Base-by-base conservation (phyloP, 148 eudicot genomes). In the Camellia sinensis region DNA sequence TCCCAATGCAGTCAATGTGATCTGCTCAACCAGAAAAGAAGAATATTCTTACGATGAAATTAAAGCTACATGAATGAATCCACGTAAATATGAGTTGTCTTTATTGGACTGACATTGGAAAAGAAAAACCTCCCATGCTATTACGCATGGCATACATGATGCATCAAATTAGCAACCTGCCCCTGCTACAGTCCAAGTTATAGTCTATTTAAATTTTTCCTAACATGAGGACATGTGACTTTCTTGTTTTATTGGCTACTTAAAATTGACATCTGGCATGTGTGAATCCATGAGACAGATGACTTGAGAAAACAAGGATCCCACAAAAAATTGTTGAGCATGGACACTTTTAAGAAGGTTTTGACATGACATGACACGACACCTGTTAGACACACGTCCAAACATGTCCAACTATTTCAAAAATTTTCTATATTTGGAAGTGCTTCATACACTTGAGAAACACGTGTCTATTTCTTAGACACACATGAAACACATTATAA, bases 1-100 rank as follows among this genome's bases (percentile, higher is more conserved):
- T 73, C 92, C 99, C 18, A 96, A 78, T 52, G 99, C 99, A 82
- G 91, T 90, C 79, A 96, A 84, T 7, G 99, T 96, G 80, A 66
- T 83, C 99, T 96, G 82, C 73, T 76, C 81, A 88, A 78, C 57
- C 43, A 86, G 52, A 73, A 87, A 76, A 80, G n/a, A 44, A 76
- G 2, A 21, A 61, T 12, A 37, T 2, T 53, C 22, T 48, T 54
- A 45, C 19, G 62, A 71, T 21, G 46, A 63, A 61, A 46, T 73
- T 4, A 29, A 67, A 66, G 41, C 6, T 7, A 69, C 5, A 37
- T 62, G 48, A 43, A 60, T 40, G 37, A 74, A 53, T 73, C 13
- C 54, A 37, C 37, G 4, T 73, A 18, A 19, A 56, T 14, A 54
- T 29, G 17, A 65, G 46, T 62, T 44, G 6, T 66, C 66, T 50